These are phyloP conservation scores for Rhipidocladum racemiflorum DNA, from an alignment of 176 grass and related monocot species.

Conservation along the genomic window DNA sequence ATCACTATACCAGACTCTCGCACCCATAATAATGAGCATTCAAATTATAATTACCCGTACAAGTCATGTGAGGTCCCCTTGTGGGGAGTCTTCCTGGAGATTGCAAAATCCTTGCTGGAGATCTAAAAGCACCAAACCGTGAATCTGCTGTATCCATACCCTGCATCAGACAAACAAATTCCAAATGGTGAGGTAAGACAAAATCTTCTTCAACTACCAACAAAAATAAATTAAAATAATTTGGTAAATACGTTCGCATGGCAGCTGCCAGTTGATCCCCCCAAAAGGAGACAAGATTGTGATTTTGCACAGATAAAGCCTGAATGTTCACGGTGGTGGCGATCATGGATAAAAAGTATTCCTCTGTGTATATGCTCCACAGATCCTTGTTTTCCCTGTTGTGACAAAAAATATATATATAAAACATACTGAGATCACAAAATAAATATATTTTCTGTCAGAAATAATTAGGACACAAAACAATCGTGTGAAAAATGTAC, in stretches of 20 bases:
- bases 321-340: constrained; percentile 76
- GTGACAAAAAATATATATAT: neutral
- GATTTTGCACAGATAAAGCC: constrained; percentile 86
- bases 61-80: constrained; percentile 55
- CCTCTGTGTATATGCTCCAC: constrained; percentile 81
- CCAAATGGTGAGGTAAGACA: neutral
- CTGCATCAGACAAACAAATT: constrained; percentile 29
- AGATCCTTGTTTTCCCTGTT: constrained; percentile 81
- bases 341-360: constrained; percentile 85
- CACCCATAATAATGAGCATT: neutral
- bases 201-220: neutral
- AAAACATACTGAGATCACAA: neutral
- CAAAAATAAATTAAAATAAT: neutral
- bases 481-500: neutral
- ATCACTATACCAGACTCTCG: constrained; percentile 6
- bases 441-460: neutral
- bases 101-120: constrained; percentile 44
- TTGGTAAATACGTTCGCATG: constrained; percentile 31
- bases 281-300: constrained; percentile 73
- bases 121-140: constrained; percentile 47
- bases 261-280: constrained; percentile 38
- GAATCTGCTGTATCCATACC: constrained; percentile 43
- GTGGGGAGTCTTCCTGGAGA: constrained; percentile 52
- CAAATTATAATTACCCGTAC: constrained; percentile 34
- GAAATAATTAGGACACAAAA: neutral